Conservation (phyloP, 1,284 basidiomycete genomes). For the Fereydounia khargensis region DNA sequence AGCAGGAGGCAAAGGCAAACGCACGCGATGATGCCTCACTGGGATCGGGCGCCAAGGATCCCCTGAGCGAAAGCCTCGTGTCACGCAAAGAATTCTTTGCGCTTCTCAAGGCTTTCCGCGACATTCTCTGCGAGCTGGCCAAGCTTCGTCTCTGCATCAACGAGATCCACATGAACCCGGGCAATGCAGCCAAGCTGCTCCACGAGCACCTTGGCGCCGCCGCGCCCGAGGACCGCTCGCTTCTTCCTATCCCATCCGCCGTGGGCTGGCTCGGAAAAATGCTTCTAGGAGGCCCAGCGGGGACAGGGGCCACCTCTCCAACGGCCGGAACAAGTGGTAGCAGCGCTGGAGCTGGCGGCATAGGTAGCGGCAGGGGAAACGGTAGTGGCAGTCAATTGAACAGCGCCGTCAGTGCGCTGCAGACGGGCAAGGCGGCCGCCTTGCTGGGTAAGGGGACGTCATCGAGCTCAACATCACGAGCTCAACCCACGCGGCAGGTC, state of each 20-base stretch:
- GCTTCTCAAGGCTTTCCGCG: constrained; percentile 80
- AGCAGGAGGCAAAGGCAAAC: constrained; percentile 60
- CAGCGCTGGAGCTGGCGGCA: neutral
- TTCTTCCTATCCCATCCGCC: constrained; percentile 29
- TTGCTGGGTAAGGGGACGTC: no score
- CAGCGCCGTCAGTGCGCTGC: no score
- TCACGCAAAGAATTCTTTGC: constrained; percentile 78
- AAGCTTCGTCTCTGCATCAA: constrained; percentile 80
- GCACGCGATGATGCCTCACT: constrained; percentile 11
- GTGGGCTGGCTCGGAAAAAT: constrained; percentile 44
- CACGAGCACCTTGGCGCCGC: constrained; percentile 47
- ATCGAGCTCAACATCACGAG: no score
- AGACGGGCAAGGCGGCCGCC: no score
- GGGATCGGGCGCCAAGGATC: constrained; percentile 59
- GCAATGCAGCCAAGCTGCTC: constrained; percentile 61
- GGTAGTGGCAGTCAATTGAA: no score
- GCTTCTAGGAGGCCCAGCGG: constrained; percentile 18
- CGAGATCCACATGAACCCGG: constrained; percentile 83
- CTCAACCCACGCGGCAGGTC: constrained; percentile 1
- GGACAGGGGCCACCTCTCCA: neutral
- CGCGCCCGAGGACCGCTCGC: constrained; percentile 22
- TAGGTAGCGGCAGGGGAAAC: neutral
- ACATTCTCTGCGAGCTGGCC: constrained; percentile 79
- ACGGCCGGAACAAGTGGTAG: constrained; percentile 1
- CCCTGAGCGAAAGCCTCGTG: constrained; percentile 60